Percentiles rank a stretch among this genome's conserved stretches.
Evolutionary conservation across 495 filamentous ascomycete species (phyloP).

Genomic region (Aspergillus asperescens): DNA sequence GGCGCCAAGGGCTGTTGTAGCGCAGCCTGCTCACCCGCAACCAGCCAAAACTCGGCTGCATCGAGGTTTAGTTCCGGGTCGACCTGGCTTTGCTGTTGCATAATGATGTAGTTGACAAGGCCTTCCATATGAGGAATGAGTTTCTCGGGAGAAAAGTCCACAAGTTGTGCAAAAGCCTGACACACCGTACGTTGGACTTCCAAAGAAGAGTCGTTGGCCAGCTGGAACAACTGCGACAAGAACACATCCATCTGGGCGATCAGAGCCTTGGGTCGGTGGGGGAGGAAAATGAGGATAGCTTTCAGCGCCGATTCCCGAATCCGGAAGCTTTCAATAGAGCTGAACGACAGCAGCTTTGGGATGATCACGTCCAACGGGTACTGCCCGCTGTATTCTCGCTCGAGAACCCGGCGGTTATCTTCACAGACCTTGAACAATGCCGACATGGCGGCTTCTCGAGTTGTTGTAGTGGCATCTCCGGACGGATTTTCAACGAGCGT

Average conservation of each 20-base stretch:
- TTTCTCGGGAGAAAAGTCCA: slow-evolving; percentile 85
- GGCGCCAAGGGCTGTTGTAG: slow-evolving; percentile 68
- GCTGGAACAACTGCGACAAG: slow-evolving; percentile 72
- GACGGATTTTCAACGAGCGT: slow-evolving; percentile 65
- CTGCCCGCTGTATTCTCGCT: slow-evolving; percentile 79
- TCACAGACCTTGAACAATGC: slow-evolving; percentile 93
- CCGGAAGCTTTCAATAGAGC: slow-evolving; percentile 62
- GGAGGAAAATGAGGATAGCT: slow-evolving; percentile 86
- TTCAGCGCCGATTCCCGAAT: slow-evolving; percentile 74
- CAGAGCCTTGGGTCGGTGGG: slow-evolving; percentile 71
- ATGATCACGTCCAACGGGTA: slow-evolving; percentile 83
- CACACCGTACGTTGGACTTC: slow-evolving; percentile 90
- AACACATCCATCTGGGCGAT: slow-evolving; percentile 71
- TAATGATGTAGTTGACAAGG: slow-evolving; percentile 86
- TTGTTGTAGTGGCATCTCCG: slow-evolving; percentile 58
- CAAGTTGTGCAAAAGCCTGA: slow-evolving; percentile 84
- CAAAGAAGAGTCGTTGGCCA: slow-evolving; percentile 66
- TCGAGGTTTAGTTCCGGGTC: slow-evolving; percentile 90
- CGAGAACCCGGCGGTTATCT: slow-evolving; percentile 83
- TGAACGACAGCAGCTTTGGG: slow-evolving; percentile 85
- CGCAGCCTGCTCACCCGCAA: slow-evolving; percentile 78
- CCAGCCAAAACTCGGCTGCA: slow-evolving; percentile 96
- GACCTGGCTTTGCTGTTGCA: slow-evolving; percentile 75
- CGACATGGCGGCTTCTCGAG: slow-evolving; percentile 90
- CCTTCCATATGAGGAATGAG: slow-evolving; percentile 83